Evolutionary conservation across 2,329 filamentous ascomycete genomes (phyloP).

Genomic region (Verticillium klebahnii): DNA sequence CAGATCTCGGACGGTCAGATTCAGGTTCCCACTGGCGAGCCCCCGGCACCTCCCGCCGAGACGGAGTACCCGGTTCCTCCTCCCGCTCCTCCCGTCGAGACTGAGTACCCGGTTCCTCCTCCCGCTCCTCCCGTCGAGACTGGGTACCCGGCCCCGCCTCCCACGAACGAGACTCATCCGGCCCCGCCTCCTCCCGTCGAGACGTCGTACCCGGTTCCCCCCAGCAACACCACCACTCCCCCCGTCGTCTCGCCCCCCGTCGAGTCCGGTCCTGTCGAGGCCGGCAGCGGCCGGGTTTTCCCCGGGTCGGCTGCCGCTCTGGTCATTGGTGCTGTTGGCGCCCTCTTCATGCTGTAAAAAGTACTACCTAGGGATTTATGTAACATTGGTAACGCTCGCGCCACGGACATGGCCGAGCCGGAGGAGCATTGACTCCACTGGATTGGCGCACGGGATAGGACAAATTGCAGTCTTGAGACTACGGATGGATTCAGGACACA

Average conservation of each 20-base stretch:
- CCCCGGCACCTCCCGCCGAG: conserved; percentile 4
- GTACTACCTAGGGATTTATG: not conserved
- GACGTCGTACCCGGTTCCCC: conserved; percentile 12
- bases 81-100: conserved; percentile 26
- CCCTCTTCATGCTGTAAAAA: conserved; percentile 28
- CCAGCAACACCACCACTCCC: conserved; percentile 14
- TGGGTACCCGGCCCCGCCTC: conserved; percentile 5
- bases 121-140: conserved; percentile 6
- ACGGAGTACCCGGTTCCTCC: conserved; percentile 1
- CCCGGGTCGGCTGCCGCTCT: conserved; percentile 28
- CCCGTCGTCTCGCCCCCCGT: conserved; percentile 16
- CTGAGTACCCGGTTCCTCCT: conserved; percentile 4
- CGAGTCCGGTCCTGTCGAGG: conserved; percentile 5
- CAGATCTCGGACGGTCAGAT: conserved; percentile 27
- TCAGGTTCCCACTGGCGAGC: conserved; percentile 17
- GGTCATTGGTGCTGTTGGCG: conserved; percentile 25
- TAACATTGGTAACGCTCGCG: not conserved
- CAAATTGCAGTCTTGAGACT: not conserved
- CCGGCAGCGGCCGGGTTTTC: conserved; percentile 18
- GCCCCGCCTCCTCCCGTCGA: conserved; percentile 5
- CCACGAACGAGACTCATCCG: conserved; percentile 7
- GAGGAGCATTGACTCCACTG: not conserved
- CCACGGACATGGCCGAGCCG: not conserved
- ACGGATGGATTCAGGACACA: not conserved
- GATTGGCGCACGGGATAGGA: not conserved